Conservation (phyloP, 306 rosid species). For the Cucurbita pepo region DNA sequence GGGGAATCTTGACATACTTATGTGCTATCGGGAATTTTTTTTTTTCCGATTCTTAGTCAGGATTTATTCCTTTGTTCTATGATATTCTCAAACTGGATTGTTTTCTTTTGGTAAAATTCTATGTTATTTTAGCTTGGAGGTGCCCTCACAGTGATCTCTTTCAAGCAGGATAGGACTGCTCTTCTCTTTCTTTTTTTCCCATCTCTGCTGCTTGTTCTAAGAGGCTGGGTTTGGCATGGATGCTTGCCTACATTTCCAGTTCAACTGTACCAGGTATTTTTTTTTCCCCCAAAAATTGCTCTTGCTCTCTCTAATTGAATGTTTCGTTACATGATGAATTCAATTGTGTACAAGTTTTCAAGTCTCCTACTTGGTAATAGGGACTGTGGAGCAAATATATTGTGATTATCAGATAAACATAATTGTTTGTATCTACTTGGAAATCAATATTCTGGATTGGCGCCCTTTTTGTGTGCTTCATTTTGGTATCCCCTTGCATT, state of each 20-base stretch:
- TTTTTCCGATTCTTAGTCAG: too few relatives aligned
- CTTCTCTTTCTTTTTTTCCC: conserved; percentile 87
- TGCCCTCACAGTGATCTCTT: conserved; percentile 11
- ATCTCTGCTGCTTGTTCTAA: conserved; percentile 45
- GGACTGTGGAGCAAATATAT: neutral
- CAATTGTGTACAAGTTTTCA: neutral
- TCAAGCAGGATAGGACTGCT: conserved; percentile 90
- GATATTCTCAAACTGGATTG: neutral
- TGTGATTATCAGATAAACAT: neutral
- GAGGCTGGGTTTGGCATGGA: conserved; percentile 91
- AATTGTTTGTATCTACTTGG: neutral
- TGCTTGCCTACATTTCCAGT: conserved; percentile 93
- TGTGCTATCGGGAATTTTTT: neutral
- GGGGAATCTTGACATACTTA: neutral
- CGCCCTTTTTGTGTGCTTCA: too few relatives aligned
- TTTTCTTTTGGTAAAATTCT: neutral
- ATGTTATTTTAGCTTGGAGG: neutral
- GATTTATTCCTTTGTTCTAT: too few relatives aligned
- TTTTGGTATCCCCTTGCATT: too few relatives aligned
- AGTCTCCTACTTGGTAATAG: neutral
- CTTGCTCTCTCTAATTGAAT: neutral
- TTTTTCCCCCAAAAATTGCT: neutral
- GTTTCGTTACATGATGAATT: neutral
- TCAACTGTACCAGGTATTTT: conserved; percentile 78
- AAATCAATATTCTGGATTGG: too few relatives aligned